phyloP scores from a whole-genome alignment of 2,329 filamentous ascomycete genomes.

The Trichoderma hamatum region DNA sequence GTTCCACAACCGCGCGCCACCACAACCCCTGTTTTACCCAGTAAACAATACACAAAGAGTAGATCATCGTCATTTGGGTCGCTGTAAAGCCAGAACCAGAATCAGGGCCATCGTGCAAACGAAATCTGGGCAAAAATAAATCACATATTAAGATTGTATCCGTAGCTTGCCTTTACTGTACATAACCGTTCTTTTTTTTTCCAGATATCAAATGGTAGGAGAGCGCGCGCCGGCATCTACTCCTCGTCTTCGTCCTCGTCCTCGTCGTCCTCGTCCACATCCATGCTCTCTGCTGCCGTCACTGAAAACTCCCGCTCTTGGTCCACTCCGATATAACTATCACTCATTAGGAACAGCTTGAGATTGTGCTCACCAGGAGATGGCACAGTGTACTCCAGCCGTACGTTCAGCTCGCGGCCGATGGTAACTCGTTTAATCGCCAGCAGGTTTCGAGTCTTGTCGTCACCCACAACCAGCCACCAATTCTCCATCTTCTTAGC shows the following conservation, averaged over 20 bases:
- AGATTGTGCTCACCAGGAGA: constrained; percentile 81
- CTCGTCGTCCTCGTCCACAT: constrained; percentile 80
- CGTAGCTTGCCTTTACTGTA: constrained; percentile 40
- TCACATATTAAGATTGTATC: constrained; percentile 31
- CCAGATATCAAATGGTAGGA: constrained; percentile 28
- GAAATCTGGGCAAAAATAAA: constrained; percentile 16
- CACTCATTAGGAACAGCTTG: constrained; percentile 93
- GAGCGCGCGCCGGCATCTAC: constrained; percentile 24
- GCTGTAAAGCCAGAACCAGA: constrained; percentile 26
- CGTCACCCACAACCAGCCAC: constrained; percentile 96
- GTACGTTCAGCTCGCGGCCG: constrained; percentile 73
- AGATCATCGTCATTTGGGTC: constrained; percentile 31
- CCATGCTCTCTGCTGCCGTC: constrained; percentile 87
- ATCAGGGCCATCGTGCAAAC: not conserved
- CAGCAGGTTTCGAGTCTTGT: constrained; percentile 81
- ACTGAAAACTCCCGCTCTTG: constrained; percentile 91
- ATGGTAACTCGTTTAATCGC: constrained; percentile 96
- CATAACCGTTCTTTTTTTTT: constrained; percentile 34
- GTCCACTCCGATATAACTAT: constrained; percentile 95
- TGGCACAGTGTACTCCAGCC: constrained; percentile 86
- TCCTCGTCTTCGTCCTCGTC: constrained; percentile 65
- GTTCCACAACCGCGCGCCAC: constrained; percentile 36
- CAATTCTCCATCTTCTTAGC: constrained; percentile 93
- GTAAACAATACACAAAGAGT: constrained; percentile 36
- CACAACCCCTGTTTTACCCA: constrained; percentile 38